Base-by-base conservation (phyloP, 192 early-diverging fungal genomes). In the Backusella tarrabulga region DNA sequence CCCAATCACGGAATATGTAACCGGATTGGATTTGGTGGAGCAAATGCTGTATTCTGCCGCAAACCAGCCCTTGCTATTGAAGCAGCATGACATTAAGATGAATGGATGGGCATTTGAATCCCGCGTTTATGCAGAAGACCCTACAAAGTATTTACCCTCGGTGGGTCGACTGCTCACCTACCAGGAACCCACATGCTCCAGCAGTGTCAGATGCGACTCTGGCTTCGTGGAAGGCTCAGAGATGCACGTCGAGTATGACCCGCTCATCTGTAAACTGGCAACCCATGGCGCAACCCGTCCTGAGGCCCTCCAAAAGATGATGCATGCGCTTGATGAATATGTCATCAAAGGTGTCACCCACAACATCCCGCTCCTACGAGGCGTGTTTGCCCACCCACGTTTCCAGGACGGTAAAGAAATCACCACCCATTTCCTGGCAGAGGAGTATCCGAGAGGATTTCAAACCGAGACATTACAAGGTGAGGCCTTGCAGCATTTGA, bases 221-320 rank as follows among this genome's bases (percentile, higher is more conserved):
- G 97, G 97, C 35, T 90, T 97, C 68, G 87, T 91, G 15, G 95
- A 97, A 78, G 97, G 97, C 5, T 91, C 90, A n/a, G 94, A 97
- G 81, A 97, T 98, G 76, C 86, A 88, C n/a, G 93, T 98, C 36
- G 95, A 96, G 87, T 98, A 98, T 83, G 97, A 98, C 78, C 96
- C 97, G 40, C 89, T 98, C 85, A 95, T 98, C 54, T 96, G 97
- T 86, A 98, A 97, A 87, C 88, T 98, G 19, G 93, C 90, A 71
- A 95, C 95, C n/a, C 90, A 96, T 75, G 95, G 92, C 15, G 76
- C 80, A 14, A 93, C 91, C 4, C 90, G 97, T 67, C 83, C 88
- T n/a, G 89, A 89, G 71, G 94, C 95, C 1, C 92, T 95, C 21
- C 74, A 86, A 35, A 86, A 80, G 35, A 97, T 98, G 96, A 85